Percentiles rank a stretch among this genome's conserved stretches.
These are phyloP conservation scores for Pholiota conissans DNA, from an alignment of 768 basidiomycete species.

Conservation along the genomic window DNA sequence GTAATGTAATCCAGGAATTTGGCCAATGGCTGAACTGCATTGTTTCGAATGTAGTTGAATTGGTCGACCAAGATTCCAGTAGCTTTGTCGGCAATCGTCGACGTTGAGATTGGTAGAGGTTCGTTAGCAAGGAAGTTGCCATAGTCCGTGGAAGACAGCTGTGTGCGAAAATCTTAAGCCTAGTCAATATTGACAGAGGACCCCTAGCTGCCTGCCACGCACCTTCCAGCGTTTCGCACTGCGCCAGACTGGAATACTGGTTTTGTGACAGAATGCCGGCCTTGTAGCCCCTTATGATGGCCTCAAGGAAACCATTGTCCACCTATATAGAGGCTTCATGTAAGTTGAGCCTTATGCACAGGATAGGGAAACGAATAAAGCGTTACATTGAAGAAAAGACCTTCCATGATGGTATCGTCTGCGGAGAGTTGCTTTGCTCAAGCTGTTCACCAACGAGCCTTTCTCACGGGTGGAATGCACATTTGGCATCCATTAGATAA, in stretches of 20 bases:
- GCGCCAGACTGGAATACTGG: slow-evolving; percentile 91
- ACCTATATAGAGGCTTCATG: slow-evolving; percentile 44
- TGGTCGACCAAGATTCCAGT: slow-evolving; percentile 95
- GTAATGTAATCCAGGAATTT: slow-evolving; percentile 98
- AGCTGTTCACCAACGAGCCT: neutral
- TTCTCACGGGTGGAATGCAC: neutral
- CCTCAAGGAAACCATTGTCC: slow-evolving; percentile 75
- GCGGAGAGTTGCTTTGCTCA: neutral
- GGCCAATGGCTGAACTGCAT: slow-evolving; percentile 86
- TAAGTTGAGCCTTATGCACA: slow-evolving; percentile 24
- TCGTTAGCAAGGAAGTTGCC: slow-evolving; percentile 98
- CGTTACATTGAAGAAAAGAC: slow-evolving; percentile 83
- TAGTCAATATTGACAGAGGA: slow-evolving; percentile 3
- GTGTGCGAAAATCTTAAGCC: slow-evolving; percentile 86
- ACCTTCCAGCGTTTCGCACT: slow-evolving; percentile 98
- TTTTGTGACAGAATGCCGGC: slow-evolving; percentile 85
- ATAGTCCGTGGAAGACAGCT: slow-evolving; percentile 95
- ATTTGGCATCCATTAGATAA: too few species aligned
- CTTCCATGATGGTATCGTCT: slow-evolving; percentile 71
- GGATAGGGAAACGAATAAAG: slow-evolving; percentile 1
- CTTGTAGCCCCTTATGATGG: slow-evolving; percentile 89
- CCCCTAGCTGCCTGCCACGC: slow-evolving; percentile 12
- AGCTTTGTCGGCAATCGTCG: slow-evolving; percentile 95
- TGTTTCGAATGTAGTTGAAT: slow-evolving; percentile 90
- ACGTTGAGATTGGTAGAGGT: slow-evolving; percentile 88